Evolutionary conservation across 2,329 filamentous ascomycete genomes (phyloP).

Genomic region (Trichoderma lentiforme): DNA sequence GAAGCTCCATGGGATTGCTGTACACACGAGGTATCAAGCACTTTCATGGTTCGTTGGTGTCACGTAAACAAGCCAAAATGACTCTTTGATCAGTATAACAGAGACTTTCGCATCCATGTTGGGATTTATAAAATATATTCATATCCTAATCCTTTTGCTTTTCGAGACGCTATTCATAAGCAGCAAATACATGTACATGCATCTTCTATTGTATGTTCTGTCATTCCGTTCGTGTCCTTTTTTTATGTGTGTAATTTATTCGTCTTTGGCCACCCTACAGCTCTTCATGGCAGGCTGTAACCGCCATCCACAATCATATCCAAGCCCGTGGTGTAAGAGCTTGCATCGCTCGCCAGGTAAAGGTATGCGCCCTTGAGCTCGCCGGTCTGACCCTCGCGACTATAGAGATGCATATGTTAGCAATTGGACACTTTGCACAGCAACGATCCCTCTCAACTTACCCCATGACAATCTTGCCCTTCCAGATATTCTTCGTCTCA

Average conservation of each 20-base stretch:
- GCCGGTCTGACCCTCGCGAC: slow-evolving; percentile 65
- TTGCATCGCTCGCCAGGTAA: slow-evolving; percentile 76
- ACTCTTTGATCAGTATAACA: too few species aligned
- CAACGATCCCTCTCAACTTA: slow-evolving; percentile 32
- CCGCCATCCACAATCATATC: slow-evolving; percentile 76
- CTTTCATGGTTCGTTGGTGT: not conserved
- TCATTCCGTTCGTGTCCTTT: not conserved
- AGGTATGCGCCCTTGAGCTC: slow-evolving; percentile 83
- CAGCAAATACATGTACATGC: not conserved
- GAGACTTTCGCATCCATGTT: not conserved
- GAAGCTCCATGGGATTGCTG: not conserved
- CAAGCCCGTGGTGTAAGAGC: slow-evolving; percentile 75
- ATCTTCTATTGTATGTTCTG: not conserved
- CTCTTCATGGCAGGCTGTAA: slow-evolving; percentile 53
- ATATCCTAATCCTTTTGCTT: not conserved
- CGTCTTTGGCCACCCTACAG: not conserved
- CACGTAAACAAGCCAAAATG: not conserved
- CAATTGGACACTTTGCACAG: not conserved
- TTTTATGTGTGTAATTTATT: not conserved
- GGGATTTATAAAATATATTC: not conserved
- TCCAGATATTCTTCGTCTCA: slow-evolving; percentile 70
- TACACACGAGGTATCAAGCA: not conserved
- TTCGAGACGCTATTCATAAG: not conserved
- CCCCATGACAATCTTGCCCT: slow-evolving; percentile 76
- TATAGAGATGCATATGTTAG: slow-evolving; percentile 24